Evolutionary conservation across 106 monocot species (phyloP).

Genomic region (Phalaenopsis equestris): DNA sequence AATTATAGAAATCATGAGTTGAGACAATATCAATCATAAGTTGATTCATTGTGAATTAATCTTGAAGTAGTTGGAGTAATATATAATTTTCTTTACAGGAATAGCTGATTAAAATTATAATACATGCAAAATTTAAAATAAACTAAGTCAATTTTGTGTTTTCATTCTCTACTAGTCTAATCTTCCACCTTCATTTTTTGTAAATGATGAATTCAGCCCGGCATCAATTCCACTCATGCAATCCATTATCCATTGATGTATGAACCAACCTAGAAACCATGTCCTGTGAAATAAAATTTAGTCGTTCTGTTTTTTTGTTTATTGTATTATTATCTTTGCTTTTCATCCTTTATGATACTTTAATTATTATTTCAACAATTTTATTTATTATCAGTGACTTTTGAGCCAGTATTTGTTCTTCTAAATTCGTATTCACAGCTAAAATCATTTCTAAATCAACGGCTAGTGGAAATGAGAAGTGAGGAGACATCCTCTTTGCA

Average conservation of each 20-base stretch:
- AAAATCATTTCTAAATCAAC: conserved; percentile 83
- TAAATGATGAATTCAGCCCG: no score
- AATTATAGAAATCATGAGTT: no score
- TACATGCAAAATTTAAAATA: background rate
- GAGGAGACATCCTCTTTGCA: conserved; percentile 86
- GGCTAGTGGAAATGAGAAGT: conserved; percentile 71
- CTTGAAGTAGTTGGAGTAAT: background rate
- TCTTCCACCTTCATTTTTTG: no score
- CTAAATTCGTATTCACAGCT: conserved; percentile 31
- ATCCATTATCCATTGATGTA: no score
- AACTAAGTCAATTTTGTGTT: background rate
- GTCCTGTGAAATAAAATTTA: background rate
- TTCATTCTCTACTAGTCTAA: background rate
- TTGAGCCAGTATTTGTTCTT: background rate
- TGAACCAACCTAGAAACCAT: no score
- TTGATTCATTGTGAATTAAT: no score
- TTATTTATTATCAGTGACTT: background rate
- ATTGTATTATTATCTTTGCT: background rate
- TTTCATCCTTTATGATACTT: background rate
- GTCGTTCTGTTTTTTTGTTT: background rate
- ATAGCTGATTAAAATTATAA: conserved; percentile 1
- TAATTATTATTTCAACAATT: background rate
- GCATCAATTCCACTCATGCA: background rate
- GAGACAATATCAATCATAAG: no score
- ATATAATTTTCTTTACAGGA: background rate